phyloP scores from a whole-genome alignment of 2,329 filamentous ascomycete genomes.

The Penicillium expansum region DNA sequence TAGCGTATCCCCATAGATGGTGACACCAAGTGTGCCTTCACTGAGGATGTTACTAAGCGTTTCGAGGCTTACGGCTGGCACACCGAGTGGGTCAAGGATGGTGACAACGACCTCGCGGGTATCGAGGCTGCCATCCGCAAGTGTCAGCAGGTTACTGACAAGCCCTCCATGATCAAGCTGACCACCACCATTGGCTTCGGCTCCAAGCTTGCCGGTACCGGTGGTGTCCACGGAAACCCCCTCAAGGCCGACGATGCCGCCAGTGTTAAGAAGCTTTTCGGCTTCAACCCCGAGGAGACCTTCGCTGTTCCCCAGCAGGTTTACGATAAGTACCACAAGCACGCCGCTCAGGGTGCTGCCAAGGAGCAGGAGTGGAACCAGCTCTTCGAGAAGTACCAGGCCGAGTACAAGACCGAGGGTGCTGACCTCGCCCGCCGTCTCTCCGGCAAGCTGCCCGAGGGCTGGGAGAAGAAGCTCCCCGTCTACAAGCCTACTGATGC shows the following conservation, averaged over 20 bases:
- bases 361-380: constrained; percentile 94
- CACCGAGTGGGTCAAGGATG: constrained; percentile 76
- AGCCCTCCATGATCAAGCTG: constrained; percentile 95
- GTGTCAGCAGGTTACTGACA: constrained; percentile 85
- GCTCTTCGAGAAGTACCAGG: constrained; percentile 80
- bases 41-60: constrained; percentile 90
- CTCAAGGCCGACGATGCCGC: constrained; percentile 93
- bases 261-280: constrained; percentile 91
- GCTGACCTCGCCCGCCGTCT: constrained; percentile 79
- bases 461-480: constrained; percentile 92
- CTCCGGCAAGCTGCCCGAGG: constrained; percentile 80
- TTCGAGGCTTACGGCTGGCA: constrained; percentile 99
- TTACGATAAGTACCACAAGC: constrained; percentile 85
- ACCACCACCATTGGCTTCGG: constrained; percentile 97
- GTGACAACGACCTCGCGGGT: constrained; percentile 79
- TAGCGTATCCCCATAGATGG: constrained; percentile 59
- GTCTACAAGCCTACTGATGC: constrained; percentile 82
- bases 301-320: constrained; percentile 94
- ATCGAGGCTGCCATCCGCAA: constrained; percentile 87
- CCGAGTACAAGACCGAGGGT: constrained; percentile 73
- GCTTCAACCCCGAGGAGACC: constrained; percentile 90
- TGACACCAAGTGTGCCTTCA: constrained; percentile 94
- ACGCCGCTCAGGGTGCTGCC: constrained; percentile 79
- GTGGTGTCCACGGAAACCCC: constrained; percentile 92
- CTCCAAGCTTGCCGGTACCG: constrained; percentile 87